Evolutionary conservation across 805 yeast genomes (phyloP).

Genomic region (Candida easanensis): DNA sequence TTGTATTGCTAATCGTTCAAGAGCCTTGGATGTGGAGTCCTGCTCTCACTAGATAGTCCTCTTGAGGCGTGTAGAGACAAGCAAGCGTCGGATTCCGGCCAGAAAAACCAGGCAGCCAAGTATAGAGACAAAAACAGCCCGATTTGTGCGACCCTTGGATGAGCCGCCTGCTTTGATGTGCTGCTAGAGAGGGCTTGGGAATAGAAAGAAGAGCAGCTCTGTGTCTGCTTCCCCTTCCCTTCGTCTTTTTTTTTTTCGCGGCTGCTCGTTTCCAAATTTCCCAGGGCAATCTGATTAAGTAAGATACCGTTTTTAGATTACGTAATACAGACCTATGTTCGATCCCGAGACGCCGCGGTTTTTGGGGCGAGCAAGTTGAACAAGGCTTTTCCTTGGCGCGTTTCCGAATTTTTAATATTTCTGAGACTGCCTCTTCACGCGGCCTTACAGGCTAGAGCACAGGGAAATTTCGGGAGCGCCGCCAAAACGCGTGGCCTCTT

Average conservation of each 20-base stretch:
- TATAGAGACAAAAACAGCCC: neutral
- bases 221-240: no score
- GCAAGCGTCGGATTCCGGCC: neutral
- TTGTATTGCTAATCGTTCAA: neutral
- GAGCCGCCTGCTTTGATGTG: neutral
- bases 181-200: neutral
- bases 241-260: neutral
- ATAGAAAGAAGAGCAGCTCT: neutral
- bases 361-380: neutral
- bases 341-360: neutral
- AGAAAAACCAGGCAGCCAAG: neutral
- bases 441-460: neutral
- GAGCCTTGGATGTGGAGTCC: neutral
- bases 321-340: neutral
- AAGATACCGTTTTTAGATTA: neutral
- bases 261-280: neutral
- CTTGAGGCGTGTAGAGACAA: neutral
- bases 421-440: no score
- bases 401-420: no score
- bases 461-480: neutral
- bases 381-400: no score
- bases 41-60: neutral
- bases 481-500: no score
- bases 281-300: neutral
- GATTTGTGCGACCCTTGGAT: neutral